These are phyloP conservation scores for Alternaria novae-zelandiae DNA, from an alignment of 2,329 filamentous ascomycete genomes.

Conservation along the genomic window DNA sequence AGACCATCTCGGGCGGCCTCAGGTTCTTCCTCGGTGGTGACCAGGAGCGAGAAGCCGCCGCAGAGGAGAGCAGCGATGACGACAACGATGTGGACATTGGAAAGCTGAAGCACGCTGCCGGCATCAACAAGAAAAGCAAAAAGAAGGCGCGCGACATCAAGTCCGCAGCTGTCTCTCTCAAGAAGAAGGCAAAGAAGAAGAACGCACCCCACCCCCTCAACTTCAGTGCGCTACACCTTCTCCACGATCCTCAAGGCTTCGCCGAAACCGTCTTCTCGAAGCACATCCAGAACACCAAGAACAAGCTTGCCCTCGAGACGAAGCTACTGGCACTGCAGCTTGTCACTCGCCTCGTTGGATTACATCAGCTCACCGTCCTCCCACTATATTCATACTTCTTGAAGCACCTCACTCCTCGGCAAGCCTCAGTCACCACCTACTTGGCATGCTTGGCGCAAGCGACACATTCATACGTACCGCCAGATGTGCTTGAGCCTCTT, in stretches of 20 bases:
- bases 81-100: constrained; percentile 77
- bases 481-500: constrained; percentile 88
- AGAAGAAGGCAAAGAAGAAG: constrained; percentile 84
- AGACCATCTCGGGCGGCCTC: constrained; percentile 85
- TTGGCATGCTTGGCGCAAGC: constrained; percentile 91
- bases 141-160: constrained; percentile 82
- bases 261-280: constrained; percentile 88
- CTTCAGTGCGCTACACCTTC: constrained; percentile 91
- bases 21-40: constrained; percentile 96
- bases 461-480: constrained; percentile 88
- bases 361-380: constrained; percentile 90
- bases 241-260: constrained; percentile 94
- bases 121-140: constrained; percentile 95
- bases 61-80: constrained; percentile 81
- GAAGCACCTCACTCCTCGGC: constrained; percentile 45
- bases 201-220: constrained; percentile 85
- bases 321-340: constrained; percentile 90
- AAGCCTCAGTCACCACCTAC: constrained; percentile 90
- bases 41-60: constrained; percentile 88
- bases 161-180: constrained; percentile 81
- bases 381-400: constrained; percentile 81
- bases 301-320: constrained; percentile 84
- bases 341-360: constrained; percentile 85
- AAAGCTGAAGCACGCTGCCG: constrained; percentile 81
- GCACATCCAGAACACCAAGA: constrained; percentile 86